Base-by-base conservation (phyloP, 176 grass and related monocot species). In the Secale cereale region DNA sequence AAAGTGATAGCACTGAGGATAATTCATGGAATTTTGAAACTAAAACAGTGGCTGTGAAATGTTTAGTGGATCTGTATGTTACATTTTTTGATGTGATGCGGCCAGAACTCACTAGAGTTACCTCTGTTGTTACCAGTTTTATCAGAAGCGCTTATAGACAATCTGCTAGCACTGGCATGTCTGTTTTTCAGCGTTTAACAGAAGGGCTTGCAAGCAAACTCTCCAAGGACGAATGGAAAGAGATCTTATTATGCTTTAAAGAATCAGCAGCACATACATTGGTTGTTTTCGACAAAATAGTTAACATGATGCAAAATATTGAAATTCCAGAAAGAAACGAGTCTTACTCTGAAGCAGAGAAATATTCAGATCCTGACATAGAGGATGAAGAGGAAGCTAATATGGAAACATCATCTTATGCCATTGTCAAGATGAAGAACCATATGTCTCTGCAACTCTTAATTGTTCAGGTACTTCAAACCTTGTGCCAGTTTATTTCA, bases 321-420 rank as follows among this genome's bases (percentile, higher is more conserved):
- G 88, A 98, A 86, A 96, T 99, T 93, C 88, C 93, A 33, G 93
- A 99, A 70, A 95, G 81, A 89, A 91, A 50, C 31, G 91, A 94
- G 62, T 88, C 86, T 78, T 92, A 86, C 79, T 90, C 89, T 76
- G 93, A 96, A 70, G 88, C 70, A 81, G 97, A 96, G 68, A 90
- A 88, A 66, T 94, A 95, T 89, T 96, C 90, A 84, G 91, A 99
- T 77, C 76, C 87, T 36, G 97, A 92, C 48, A 87, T 84, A 82
- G 74, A 87, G 57, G 91, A 98, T 43, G 93, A 92, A 33, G 92
- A 98, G 78, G 96, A 94, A 83, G 93, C 91, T 67, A 92, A 94
- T 84, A 92, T 94, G 90, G 92, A 94, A 79, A 94, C 90, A 17
- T 22, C 90, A 17, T 92, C 92, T 56, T 94, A 92, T 80, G 90